Percentiles rank a stretch among this genome's conserved stretches.
Conservation (phyloP, 2,329 filamentous ascomycete species). For the Thielaviopsis cerberus region DNA sequence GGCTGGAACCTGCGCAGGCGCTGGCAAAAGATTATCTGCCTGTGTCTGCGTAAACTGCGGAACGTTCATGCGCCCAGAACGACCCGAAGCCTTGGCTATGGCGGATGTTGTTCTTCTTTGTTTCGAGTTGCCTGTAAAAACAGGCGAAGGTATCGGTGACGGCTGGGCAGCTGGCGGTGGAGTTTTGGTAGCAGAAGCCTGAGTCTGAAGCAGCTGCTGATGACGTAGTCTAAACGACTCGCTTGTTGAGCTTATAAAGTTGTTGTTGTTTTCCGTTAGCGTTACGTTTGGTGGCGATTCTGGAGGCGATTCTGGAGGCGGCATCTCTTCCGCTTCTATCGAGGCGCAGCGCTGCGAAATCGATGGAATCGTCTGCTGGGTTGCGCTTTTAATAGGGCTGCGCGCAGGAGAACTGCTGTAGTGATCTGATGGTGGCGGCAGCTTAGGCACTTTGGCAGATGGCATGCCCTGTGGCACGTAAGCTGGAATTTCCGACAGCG, state of each 20-base stretch:
- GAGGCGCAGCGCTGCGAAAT: neutral
- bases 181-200: neutral
- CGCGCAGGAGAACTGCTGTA: neutral
- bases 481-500: neutral
- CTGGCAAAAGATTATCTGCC: neutral
- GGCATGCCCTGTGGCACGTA: neutral
- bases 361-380: neutral
- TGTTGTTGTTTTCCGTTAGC: neutral
- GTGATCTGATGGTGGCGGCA: neutral
- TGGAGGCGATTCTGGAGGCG: too few species aligned
- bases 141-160: neutral
- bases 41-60: constrained; percentile 4
- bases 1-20: neutral
- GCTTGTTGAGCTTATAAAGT: neutral
- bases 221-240: neutral
- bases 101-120: neutral
- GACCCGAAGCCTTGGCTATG: neutral
- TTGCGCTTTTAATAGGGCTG: neutral
- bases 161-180: neutral
- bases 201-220: neutral
- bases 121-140: neutral
- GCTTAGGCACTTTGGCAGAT: neutral
- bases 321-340: too few species aligned
- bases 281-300: neutral
- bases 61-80: constrained; percentile 8